phyloP scores from a whole-genome alignment of 805 yeast genomes.

The Metschnikowia anglica region DNA sequence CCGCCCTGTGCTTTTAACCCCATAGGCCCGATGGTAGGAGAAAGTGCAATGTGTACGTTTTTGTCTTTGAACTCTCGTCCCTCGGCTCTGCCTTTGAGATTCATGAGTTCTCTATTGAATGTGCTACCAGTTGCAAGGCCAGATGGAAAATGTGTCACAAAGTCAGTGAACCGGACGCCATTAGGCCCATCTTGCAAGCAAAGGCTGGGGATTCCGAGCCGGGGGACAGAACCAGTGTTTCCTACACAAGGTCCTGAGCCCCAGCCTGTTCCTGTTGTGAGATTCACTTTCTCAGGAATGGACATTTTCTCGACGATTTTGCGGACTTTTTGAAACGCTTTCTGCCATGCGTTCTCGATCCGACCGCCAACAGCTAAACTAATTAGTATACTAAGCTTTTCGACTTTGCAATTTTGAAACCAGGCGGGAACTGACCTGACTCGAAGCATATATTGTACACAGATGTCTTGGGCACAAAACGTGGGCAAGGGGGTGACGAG shows the following conservation, averaged over 20 bases:
- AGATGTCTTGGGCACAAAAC: too few species aligned
- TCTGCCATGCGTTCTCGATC: constrained; percentile 52
- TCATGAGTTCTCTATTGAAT: constrained; percentile 52
- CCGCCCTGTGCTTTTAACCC: constrained; percentile 65
- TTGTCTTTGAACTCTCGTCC: constrained; percentile 55
- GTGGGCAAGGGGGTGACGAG: too few species aligned
- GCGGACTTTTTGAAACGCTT: constrained; percentile 56
- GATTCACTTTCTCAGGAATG: constrained; percentile 56
- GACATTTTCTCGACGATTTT: constrained; percentile 56
- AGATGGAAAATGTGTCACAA: constrained; percentile 55
- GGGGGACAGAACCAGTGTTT: constrained; percentile 57
- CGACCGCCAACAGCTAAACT: constrained; percentile 44
- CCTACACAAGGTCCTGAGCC: constrained; percentile 63
- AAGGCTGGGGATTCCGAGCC: constrained; percentile 52
- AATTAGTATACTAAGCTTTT: too few species aligned
- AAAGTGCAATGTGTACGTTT: constrained; percentile 55
- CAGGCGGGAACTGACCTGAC: too few species aligned
- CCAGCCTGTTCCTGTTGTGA: constrained; percentile 66
- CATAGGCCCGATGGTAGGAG: constrained; percentile 60
- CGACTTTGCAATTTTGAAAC: too few species aligned
- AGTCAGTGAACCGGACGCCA: constrained; percentile 59
- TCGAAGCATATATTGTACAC: too few species aligned
- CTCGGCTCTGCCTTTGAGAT: constrained; percentile 53
- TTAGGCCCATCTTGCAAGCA: constrained; percentile 65
- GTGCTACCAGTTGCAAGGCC: constrained; percentile 61